Evolutionary conservation across 2,329 filamentous ascomycete species (phyloP), one percentile per base, ranked within the genome.

Genomic region (Daldinia sp.): DNA sequence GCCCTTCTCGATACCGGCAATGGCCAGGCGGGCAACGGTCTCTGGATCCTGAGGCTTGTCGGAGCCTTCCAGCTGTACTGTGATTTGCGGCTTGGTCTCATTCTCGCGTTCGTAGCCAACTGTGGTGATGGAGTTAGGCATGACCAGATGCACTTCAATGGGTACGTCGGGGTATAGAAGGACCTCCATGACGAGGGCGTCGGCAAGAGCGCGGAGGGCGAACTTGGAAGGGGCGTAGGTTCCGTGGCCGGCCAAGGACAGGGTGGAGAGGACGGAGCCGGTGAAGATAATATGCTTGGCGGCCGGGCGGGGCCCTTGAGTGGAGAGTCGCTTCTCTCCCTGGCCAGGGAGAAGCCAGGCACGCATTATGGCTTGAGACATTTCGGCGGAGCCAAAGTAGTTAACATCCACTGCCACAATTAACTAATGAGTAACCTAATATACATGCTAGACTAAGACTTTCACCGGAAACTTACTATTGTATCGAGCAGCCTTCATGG

Each of bases 211-310:
- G 65, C 93, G 89, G 72, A 98, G 85, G 2, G 94, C 95, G 63
- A 91, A 90, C 81, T 98, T 98, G 60, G 90, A 86, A 2, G 94
- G 93, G 0, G 89, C 86, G 79, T 98, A 98, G 0, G 92, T 87
- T 0, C 84, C 85, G 79, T 98, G 98, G 39, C 95, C 95, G 4
- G 90, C 89, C 33, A 97, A 79, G 12, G 92, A 87, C 72, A 90
- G 89, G 74, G 96, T 90, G 0, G 91, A 90, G 20, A 90, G 82
- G 10, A 90, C 86, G 15, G 92, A 94, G 28, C 89, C 89, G 1
- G 94, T 98, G 80, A 98, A 92, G 77, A 98, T 89, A 73, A 98
- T 86, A 79, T 97, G 94, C 58, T 90, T 87, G 18, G 89, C 83
- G 64, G 84, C 80, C 4, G 78, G 71, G 61, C 83, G 78, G 51